Conservation (phyloP, 495 filamentous ascomycete species). For the Neurospora discreta region DNA sequence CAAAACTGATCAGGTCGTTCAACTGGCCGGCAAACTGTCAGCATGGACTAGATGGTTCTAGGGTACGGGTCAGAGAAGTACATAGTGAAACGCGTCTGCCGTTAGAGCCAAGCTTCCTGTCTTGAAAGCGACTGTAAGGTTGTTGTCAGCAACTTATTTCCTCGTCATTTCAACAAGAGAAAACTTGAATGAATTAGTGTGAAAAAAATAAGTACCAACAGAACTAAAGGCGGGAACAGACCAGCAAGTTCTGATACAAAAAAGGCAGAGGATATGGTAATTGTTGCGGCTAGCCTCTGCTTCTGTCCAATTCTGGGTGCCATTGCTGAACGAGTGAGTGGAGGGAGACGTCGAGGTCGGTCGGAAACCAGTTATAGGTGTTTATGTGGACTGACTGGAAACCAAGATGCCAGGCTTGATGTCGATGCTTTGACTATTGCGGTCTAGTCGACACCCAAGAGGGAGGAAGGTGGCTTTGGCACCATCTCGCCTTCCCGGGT, state of each 20-base stretch:
- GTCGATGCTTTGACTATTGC: background rate
- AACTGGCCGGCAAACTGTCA: constrained; percentile 36
- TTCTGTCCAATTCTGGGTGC: constrained; percentile 25
- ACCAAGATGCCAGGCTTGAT: background rate
- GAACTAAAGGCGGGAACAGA: constrained; percentile 10
- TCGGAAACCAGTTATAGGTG: background rate
- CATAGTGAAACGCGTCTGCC: constrained; percentile 94
- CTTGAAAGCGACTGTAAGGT: constrained; percentile 54
- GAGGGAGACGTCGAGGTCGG: background rate
- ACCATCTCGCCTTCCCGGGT: background rate
- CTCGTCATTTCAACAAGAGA: background rate
- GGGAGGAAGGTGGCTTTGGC: background rate
- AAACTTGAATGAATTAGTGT: background rate
- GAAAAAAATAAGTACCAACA: background rate
- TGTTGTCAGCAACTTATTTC: background rate
- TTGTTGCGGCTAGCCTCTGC: constrained; percentile 61
- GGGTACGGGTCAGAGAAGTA: constrained; percentile 24
- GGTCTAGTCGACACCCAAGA: background rate
- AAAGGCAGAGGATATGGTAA: constrained; percentile 71
- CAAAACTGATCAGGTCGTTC: constrained; percentile 81
- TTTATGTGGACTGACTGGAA: background rate
- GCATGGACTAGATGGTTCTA: background rate
- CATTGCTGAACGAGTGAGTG: constrained; percentile 9
- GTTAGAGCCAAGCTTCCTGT: constrained; percentile 84
- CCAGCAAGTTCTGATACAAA: constrained; percentile 73